A percentile compares a stretch with the other conserved stretches of the same genome.
phyloP scores from a whole-genome alignment of 257 asterid genomes.

The Gentiana macrophylla region DNA sequence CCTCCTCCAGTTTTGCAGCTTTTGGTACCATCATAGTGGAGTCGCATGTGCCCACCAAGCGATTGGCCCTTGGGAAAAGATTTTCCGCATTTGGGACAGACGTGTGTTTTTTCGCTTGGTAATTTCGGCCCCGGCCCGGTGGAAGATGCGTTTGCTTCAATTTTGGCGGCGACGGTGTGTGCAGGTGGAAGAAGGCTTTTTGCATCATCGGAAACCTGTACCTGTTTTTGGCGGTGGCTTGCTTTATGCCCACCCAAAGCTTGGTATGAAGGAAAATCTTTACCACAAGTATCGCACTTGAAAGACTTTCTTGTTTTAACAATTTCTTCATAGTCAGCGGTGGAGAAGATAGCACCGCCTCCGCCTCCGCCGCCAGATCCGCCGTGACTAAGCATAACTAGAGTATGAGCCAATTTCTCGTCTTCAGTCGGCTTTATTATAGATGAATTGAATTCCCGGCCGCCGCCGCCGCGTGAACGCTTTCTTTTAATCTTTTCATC shows the following conservation, averaged over 20 bases:
- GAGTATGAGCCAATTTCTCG: conserved; percentile 56
- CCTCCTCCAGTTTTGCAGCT: conserved; percentile 16
- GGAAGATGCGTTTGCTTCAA: neutral
- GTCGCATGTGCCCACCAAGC: conserved; percentile 90
- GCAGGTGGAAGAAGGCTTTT: conserved; percentile 15
- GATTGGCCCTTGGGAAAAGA: conserved; percentile 82
- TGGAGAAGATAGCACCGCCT: neutral
- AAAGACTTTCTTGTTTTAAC: conserved; percentile 10
- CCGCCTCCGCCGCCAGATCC: conserved; percentile 7
- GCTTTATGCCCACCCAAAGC: conserved; percentile 97
- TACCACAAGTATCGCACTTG: conserved; percentile 59
- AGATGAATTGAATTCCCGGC: neutral
- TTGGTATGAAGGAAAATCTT: conserved; percentile 52
- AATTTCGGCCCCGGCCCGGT: conserved; percentile 26
- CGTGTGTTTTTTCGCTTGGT: conserved; percentile 55
- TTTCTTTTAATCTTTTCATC: conserved; percentile 32
- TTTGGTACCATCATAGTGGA: conserved; percentile 68
- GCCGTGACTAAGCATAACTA: conserved; percentile 53
- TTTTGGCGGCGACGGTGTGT: conserved; percentile 1
- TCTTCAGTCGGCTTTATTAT: conserved; percentile 23
- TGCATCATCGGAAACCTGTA: conserved; percentile 17
- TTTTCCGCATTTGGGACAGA: conserved; percentile 55
- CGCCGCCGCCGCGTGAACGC: conserved; percentile 39
- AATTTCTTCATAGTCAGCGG: neutral
- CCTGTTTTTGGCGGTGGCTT: conserved; percentile 55